Percentiles rank a stretch among this genome's conserved stretches.
Evolutionary conservation across 2,329 filamentous ascomycete genomes (phyloP).

Genomic region (Aureobasidium sp.): DNA sequence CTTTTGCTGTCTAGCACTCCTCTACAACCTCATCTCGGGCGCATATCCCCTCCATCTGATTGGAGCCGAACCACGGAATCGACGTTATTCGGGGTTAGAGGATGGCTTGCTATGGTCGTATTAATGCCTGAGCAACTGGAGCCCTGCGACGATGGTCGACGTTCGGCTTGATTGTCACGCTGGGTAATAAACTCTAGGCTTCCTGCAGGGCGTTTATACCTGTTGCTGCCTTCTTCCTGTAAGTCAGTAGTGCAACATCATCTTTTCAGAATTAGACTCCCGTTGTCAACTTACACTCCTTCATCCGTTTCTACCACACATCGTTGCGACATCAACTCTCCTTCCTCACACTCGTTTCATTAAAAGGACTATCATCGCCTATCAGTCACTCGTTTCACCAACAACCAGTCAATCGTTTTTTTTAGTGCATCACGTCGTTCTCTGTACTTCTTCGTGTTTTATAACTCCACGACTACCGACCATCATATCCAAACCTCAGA

Average conservation of each 20-base stretch:
- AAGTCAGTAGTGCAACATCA: background rate
- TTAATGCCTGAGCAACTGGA: background rate
- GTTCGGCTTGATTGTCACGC: constrained; percentile 9
- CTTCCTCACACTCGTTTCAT: background rate
- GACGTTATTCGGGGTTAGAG: background rate
- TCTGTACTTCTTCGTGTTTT: background rate
- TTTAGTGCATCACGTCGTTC: constrained; percentile 4
- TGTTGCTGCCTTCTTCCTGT: background rate
- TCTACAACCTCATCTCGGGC: constrained; percentile 6
- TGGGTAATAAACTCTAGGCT: constrained; percentile 1
- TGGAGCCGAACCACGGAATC: background rate
- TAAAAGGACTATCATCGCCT: background rate
- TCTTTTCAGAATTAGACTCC: background rate
- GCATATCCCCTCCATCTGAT: background rate
- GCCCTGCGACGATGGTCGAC: background rate
- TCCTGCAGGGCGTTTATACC: background rate
- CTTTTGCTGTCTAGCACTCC: background rate
- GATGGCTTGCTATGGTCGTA: background rate
- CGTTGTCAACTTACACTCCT: background rate
- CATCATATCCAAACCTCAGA: background rate
- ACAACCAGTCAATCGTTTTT: constrained; percentile 9
- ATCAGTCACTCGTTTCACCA: background rate
- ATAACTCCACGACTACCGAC: background rate
- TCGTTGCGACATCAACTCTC: constrained; percentile 3
- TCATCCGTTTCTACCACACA: background rate